Evolutionary conservation across 2,329 filamentous ascomycete genomes (phyloP), one percentile per base, ranked within the genome.

Genomic region (Calycina herbarum): DNA sequence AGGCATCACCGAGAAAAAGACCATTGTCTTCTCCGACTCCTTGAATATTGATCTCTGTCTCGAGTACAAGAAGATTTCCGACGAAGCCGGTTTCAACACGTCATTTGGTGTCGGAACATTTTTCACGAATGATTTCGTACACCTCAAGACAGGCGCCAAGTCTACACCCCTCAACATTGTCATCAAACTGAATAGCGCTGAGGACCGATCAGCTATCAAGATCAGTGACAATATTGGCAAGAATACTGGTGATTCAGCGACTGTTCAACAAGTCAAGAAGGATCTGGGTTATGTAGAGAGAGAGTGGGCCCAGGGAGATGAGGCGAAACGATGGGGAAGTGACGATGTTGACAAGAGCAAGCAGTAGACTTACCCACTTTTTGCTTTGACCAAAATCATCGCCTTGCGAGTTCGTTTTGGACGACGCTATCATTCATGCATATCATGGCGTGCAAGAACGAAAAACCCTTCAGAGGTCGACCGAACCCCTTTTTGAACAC

Each of bases 61-160:
- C 60, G 87, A 96, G 77, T 99, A 98, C 81, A 96, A 96, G 82
- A 81, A 86, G 65, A 85, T 92, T 33, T 90, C 94, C 0, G 93
- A 97, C 70, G 85, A 87, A 48, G 86, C 89, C 15, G 92, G 92
- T 1, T 94, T 99, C 78, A 86, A 89, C 67, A 90, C 94, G 13
- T 91, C 90, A 0, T 99, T 99, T 79, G 95, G 95, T 67, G 91
- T 99, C 0, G 95, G 95, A 4, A 99, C 95, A 0, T 98, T 92
- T 78, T 84, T 99, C 73, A 99, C 95, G 3, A 97, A 99, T 75
- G 95, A 99, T 78, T 99, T 95, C 76, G 81, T 80, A n/a, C 86
- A 90, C 70, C 80, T 85, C 67, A 87, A 83, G 42, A 91, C 89
- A 0, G 89, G 89, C 48, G 87, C 88, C 71, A 98, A 97, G 79